Conservation (phyloP, 257 asterid genomes). For the Solanum boliviense region DNA sequence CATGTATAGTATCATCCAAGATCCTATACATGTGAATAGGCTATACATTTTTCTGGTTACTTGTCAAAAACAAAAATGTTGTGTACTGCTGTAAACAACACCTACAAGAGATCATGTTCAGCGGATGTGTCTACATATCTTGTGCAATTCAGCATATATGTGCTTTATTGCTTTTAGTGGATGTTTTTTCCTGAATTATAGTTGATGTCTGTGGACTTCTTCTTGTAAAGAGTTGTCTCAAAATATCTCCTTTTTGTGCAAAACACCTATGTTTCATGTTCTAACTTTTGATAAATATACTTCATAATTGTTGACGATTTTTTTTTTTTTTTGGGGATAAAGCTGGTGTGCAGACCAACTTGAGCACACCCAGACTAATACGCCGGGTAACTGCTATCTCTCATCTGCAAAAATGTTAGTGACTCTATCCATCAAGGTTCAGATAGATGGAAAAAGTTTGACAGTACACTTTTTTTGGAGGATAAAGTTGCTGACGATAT, state of each 20-base stretch:
- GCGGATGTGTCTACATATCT: neutral
- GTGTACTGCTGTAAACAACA: neutral
- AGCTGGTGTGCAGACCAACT: neutral
- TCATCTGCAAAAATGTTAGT: neutral
- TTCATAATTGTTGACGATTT: neutral
- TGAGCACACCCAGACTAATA: neutral
- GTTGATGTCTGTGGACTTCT: accelerated
- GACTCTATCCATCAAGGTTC: neutral
- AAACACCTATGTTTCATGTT: neutral
- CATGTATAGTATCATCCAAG: neutral
- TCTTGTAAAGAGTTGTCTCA: neutral
- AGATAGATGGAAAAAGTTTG: neutral
- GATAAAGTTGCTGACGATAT: neutral
- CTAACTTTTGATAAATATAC: neutral
- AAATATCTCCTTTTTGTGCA: neutral
- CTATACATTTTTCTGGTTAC: neutral
- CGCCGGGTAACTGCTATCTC: neutral
- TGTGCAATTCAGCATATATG: neutral
- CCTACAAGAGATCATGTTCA: neutral
- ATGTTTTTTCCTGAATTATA: neutral
- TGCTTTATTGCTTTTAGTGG: neutral
- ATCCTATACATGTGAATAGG: neutral
- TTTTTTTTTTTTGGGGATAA: neutral
- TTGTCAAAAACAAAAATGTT: neutral
- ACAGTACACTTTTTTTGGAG: neutral